Percentiles rank a stretch among this genome's conserved stretches.
phyloP scores from a whole-genome alignment of 106 monocot species.

The Dendrobium catenatum region DNA sequence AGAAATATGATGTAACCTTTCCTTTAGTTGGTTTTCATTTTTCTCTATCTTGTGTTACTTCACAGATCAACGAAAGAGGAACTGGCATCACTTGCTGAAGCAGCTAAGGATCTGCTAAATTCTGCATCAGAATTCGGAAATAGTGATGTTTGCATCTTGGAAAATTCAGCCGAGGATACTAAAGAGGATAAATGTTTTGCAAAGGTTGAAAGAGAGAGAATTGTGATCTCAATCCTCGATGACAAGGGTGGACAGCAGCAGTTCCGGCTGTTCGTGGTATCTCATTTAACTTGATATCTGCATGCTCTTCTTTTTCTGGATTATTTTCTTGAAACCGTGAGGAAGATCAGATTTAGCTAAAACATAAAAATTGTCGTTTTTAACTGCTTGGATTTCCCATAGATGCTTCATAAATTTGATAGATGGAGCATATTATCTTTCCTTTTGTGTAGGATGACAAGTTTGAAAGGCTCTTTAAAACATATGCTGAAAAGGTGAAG shows the following conservation, averaged over 20 bases:
- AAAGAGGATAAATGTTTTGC: constrained; percentile 19
- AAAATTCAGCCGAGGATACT: constrained; percentile 21
- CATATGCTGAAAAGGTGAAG: constrained; percentile 58
- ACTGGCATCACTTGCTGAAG: constrained; percentile 18
- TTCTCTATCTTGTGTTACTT: background rate
- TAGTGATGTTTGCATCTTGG: constrained; percentile 15
- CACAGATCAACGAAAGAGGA: constrained; percentile 22
- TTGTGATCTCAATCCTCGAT: constrained; percentile 78
- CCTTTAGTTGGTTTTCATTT: background rate
- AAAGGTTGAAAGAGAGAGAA: constrained; percentile 44
- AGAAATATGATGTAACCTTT: background rate
- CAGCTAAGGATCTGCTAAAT: constrained; percentile 33
- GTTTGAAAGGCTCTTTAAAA: constrained; percentile 76
- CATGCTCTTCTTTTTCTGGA: background rate
- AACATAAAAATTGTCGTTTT: no score
- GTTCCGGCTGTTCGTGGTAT: constrained; percentile 71
- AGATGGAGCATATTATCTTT: background rate
- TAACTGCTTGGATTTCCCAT: no score
- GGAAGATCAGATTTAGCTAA: background rate
- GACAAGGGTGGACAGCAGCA: constrained; percentile 65
- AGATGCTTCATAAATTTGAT: no score
- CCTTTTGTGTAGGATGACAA: constrained; percentile 61
- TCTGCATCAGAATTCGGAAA: constrained; percentile 41
- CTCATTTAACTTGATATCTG: background rate
- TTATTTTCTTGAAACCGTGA: background rate